phyloP scores from a whole-genome alignment of 345 rosid species.

The Erodium maritimum region DNA sequence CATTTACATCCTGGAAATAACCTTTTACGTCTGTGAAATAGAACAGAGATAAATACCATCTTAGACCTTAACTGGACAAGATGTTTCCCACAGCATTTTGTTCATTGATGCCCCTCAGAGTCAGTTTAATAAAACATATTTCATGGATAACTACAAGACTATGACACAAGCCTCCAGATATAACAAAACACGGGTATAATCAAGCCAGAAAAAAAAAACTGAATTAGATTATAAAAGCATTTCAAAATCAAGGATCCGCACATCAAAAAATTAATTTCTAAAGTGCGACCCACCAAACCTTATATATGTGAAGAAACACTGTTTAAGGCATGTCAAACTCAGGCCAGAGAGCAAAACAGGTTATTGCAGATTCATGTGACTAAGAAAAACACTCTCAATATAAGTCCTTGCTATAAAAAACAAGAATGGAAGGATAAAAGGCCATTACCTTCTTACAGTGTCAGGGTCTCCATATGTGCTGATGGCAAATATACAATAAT shows the following conservation, averaged over 20 bases:
- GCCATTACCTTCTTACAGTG: constrained; percentile 73
- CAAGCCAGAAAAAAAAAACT: constrained; percentile 13
- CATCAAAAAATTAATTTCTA: constrained; percentile 26
- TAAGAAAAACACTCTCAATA: constrained; percentile 15
- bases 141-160: constrained; percentile 28
- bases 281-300: constrained; percentile 49
- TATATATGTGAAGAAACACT: constrained; percentile 47
- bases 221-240: constrained; percentile 18
- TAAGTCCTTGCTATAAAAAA: constrained; percentile 16
- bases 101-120: constrained; percentile 66
- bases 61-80: constrained; percentile 74
- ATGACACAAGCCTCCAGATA: constrained; percentile 19
- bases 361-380: constrained; percentile 22
- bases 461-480: constrained; percentile 92
- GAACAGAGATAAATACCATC: constrained; percentile 81
- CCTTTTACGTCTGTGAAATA: constrained; percentile 62
- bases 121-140: constrained; percentile 32
- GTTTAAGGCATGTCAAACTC: constrained; percentile 56
- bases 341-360: constrained; percentile 41
- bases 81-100: constrained; percentile 93
- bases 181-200: constrained; percentile 13
- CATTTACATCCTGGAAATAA: constrained; percentile 80
- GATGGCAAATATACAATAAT: constrained; percentile 72
- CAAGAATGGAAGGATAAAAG: constrained; percentile 14
- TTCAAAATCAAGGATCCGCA: constrained; percentile 28